Evolutionary conservation across 306 rosid species (phyloP).

Genomic region (Boehmeria nivea): DNA sequence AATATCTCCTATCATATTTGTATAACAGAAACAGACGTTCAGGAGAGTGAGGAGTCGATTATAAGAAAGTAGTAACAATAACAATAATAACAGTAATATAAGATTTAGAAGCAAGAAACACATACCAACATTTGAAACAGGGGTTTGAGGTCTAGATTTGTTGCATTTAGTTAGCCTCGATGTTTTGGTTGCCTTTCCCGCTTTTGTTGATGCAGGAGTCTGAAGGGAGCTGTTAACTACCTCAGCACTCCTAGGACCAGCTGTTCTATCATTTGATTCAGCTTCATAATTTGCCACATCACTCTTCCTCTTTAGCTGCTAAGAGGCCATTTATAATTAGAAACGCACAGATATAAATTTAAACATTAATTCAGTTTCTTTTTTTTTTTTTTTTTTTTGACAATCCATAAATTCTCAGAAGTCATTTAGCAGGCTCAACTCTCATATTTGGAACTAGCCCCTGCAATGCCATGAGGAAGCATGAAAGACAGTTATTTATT

Average conservation of each 20-base stretch:
- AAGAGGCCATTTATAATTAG: slow-evolving; percentile 25
- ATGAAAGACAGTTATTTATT: too few species aligned
- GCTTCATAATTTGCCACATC: slow-evolving; percentile 52
- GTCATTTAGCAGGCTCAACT: slow-evolving; percentile 14
- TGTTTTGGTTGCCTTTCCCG: slow-evolving; percentile 62
- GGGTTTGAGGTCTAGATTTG: slow-evolving; percentile 72
- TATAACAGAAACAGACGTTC: too few species aligned
- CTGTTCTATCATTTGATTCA: slow-evolving; percentile 53
- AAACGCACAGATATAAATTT: too few species aligned
- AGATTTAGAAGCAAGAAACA: slow-evolving; percentile 13
- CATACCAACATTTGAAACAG: slow-evolving; percentile 67
- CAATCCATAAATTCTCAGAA: slow-evolving; percentile 17
- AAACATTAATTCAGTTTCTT: too few species aligned
- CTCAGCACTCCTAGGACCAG: slow-evolving; percentile 44
- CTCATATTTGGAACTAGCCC: too few species aligned
- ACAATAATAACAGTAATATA: too few species aligned
- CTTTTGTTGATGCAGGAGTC: slow-evolving; percentile 66
- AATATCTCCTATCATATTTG: neutral
- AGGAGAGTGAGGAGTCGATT: too few species aligned
- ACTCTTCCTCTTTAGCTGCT: slow-evolving; percentile 78
- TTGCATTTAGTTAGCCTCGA: slow-evolving; percentile 65
- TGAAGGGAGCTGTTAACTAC: slow-evolving; percentile 47
- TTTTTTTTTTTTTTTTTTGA: neutral
- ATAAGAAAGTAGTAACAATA: too few species aligned
- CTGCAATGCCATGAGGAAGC: too few species aligned